A percentile compares a stretch with the other conserved stretches of the same genome.
These are phyloP conservation scores for Hypoxylon lienhwacheense DNA, from an alignment of 495 filamentous ascomycete species.

Conservation along the genomic window DNA sequence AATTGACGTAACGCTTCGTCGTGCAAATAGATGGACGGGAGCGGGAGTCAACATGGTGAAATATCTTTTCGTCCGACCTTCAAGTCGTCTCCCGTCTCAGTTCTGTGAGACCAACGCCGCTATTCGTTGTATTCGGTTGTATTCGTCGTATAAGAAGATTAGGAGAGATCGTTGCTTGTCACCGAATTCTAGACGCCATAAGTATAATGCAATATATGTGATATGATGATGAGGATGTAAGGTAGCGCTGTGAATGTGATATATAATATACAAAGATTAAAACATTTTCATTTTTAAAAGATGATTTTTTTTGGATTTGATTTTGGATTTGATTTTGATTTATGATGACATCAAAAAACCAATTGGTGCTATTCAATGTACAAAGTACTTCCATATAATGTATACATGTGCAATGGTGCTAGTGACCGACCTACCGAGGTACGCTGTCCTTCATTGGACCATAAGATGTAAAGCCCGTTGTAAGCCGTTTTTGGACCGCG, in stretches of 20 bases:
- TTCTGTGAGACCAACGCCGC: not conserved
- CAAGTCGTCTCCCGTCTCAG: not conserved
- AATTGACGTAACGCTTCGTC: slow-evolving; percentile 21
- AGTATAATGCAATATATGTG: not conserved
- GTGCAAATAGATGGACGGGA: slow-evolving; percentile 27
- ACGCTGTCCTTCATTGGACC: slow-evolving; percentile 17
- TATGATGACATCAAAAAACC: slow-evolving; percentile 30
- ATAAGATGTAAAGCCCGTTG: slow-evolving; percentile 11
- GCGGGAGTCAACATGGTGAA: slow-evolving; percentile 30
- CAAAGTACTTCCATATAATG: slow-evolving; percentile 7
- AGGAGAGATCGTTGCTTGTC: slow-evolving; percentile 2
- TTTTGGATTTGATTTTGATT: no score
- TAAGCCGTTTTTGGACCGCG: slow-evolving; percentile 25
- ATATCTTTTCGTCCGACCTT: not conserved
- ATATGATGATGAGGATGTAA: not conserved
- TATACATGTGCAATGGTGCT: not conserved
- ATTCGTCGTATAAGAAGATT: no score
- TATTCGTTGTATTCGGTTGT: not conserved
- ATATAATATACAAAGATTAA: no score
- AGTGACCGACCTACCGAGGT: slow-evolving; percentile 28
- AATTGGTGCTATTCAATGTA: no score
- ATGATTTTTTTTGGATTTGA: no score
- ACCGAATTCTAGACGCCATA: slow-evolving; percentile 26
- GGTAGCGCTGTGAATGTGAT: slow-evolving; percentile 6
- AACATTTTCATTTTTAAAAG: not conserved